phyloP scores from a whole-genome alignment of 1,284 basidiomycete genomes.

The Rhodotorula glutinis region DNA sequence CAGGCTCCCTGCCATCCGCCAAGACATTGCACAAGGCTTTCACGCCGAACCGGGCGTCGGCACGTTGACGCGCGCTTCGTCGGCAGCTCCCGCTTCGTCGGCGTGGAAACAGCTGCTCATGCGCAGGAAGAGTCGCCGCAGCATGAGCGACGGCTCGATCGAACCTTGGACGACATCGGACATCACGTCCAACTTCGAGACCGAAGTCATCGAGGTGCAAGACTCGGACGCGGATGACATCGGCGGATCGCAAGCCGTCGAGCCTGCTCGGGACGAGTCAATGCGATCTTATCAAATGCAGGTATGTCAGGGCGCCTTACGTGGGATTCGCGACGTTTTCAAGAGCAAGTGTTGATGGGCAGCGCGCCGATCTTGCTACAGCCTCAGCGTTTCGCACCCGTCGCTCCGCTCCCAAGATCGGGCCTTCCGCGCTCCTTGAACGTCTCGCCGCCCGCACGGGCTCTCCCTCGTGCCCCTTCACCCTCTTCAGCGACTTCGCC shows the following conservation, averaged over 20 bases:
- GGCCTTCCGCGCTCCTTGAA: neutral
- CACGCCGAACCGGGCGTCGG: neutral
- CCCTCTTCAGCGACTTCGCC: neutral
- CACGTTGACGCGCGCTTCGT: neutral
- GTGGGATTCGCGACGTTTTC: too few species aligned
- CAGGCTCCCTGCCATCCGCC: constrained; percentile 1
- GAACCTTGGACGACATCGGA: neutral
- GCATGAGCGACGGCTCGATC: neutral
- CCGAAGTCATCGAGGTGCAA: neutral
- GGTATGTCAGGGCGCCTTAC: too few species aligned
- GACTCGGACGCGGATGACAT: neutral
- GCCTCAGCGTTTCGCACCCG: too few species aligned
- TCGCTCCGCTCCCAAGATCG: too few species aligned
- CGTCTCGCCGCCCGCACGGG: neutral
- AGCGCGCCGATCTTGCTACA: too few species aligned
- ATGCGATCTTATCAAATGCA: too few species aligned
- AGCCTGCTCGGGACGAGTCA: neutral
- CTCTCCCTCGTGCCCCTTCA: neutral
- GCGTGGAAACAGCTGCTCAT: neutral
- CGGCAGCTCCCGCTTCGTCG: neutral
- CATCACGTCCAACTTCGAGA: neutral
- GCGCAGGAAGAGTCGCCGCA: neutral
- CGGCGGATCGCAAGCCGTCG: too few species aligned
- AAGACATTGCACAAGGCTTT: constrained; percentile 3
- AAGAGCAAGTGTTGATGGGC: too few species aligned